A percentile compares a stretch with the other conserved stretches of the same genome.
phyloP scores from a whole-genome alignment of 163 green algal genomes.

The Trebouxiophyceae sp. region DNA sequence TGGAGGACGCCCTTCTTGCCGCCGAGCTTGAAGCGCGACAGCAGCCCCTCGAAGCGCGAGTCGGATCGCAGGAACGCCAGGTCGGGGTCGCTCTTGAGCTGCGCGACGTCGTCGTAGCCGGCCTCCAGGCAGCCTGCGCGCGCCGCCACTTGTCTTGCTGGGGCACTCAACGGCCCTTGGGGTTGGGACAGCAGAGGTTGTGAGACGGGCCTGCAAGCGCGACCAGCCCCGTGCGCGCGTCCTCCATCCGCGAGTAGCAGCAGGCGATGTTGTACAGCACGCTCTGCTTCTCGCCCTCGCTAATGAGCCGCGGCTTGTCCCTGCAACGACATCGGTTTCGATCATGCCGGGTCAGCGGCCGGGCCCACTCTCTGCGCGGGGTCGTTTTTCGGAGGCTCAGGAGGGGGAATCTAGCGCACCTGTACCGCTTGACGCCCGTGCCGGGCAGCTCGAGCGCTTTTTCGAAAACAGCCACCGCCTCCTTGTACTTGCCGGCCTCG shows the following conservation, averaged over 20 bases:
- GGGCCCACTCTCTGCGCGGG: too few relatives aligned
- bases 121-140: conserved; percentile 57
- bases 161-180: not conserved
- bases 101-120: conserved; percentile 59
- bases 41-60: conserved; percentile 57
- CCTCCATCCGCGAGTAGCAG: conserved; percentile 52
- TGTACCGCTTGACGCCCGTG: conserved; percentile 67
- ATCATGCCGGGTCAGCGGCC: not conserved
- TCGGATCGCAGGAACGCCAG: conserved; percentile 48
- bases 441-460: conserved; percentile 61
- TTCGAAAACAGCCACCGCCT: conserved; percentile 63
- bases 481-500: conserved; percentile 39
- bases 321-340: conserved; percentile 23
- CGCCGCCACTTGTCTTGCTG: too few relatives aligned
- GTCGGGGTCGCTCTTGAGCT: conserved; percentile 66
- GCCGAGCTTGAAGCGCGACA: conserved; percentile 14
- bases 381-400: not conserved
- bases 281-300: conserved; percentile 56
- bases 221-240: conserved; percentile 40
- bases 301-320: conserved; percentile 65
- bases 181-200: not conserved
- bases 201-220: conserved; percentile 24
- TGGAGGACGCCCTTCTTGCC: not conserved
- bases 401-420: too few relatives aligned
- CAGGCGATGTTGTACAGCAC: conserved; percentile 83